Evolutionary conservation across 805 yeast genomes (phyloP).

Genomic region (Starmerella lactis-condensi): DNA sequence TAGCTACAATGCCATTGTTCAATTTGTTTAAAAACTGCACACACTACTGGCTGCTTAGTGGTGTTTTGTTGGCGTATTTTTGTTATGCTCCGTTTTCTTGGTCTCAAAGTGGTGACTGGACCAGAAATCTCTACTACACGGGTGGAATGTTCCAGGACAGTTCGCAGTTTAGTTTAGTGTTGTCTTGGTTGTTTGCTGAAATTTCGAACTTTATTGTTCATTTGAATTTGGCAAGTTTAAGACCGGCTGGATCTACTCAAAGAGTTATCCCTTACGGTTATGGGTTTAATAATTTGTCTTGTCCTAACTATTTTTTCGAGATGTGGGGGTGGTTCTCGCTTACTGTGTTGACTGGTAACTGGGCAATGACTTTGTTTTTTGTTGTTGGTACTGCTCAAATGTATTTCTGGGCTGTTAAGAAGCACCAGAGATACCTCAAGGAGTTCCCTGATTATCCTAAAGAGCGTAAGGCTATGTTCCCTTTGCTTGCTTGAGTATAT

Average conservation of each 20-base stretch:
- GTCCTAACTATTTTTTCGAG: slow-evolving; percentile 91
- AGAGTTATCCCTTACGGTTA: slow-evolving; percentile 68
- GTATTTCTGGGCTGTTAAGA: slow-evolving; percentile 82
- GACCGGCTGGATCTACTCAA: slow-evolving; percentile 37
- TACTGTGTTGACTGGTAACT: slow-evolving; percentile 54
- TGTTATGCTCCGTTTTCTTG: slow-evolving; percentile 28
- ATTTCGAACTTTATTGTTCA: slow-evolving; percentile 58
- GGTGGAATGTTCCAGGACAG: slow-evolving; percentile 8
- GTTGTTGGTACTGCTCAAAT: slow-evolving; percentile 60
- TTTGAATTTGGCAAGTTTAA: slow-evolving; percentile 35
- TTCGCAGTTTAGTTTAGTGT: slow-evolving; percentile 8
- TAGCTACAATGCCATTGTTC: slow-evolving; percentile 79
- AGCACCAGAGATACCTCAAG: slow-evolving; percentile 48
- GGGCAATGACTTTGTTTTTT: slow-evolving; percentile 57
- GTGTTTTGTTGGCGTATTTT: slow-evolving; percentile 37
- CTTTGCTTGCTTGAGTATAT: slow-evolving; percentile 42
- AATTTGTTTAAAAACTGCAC: slow-evolving; percentile 74
- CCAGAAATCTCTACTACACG: slow-evolving; percentile 13
- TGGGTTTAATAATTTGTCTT: slow-evolving; percentile 61
- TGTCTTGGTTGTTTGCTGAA: slow-evolving; percentile 35
- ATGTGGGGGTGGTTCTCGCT: slow-evolving; percentile 53
- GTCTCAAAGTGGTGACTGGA: slow-evolving; percentile 4
- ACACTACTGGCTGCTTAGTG: slow-evolving; percentile 89
- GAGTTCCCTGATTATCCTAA: slow-evolving; percentile 69
- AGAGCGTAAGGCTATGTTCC: slow-evolving; percentile 61